Base-by-base conservation (phyloP, 2,329 filamentous ascomycete genomes). In the Rosellinia necatrix region DNA sequence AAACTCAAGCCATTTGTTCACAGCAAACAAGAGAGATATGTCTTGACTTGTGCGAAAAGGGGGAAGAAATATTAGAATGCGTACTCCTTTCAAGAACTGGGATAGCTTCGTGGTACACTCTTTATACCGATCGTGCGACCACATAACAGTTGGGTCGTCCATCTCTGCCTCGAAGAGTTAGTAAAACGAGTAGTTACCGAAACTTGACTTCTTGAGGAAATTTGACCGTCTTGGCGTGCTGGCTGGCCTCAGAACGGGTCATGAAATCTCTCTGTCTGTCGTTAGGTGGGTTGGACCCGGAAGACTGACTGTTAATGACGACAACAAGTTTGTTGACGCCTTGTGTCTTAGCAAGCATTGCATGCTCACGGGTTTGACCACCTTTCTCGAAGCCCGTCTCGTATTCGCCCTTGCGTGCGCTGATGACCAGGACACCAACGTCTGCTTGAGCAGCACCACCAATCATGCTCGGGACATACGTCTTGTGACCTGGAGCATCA, bases 391-490 rank as follows among this genome's bases (percentile, higher is more conserved):
- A 99, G 46, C 94, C 94, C 29, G 94, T 97, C 77, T 99, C 94
- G 75, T 97, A 99, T 77, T 99, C 94, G 71, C 94, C 94, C 81
- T 97, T 97, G 70, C 94, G 89, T 37, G 94, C 92, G 48, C 90
- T 96, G 70, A 97, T 97, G 71, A 99, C 94, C 42, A 99, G 82
- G 66, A 97, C 91, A 72, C 94, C 94, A 27, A 99, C 87, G 74
- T 96, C 92, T 44, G 92, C 92, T 76, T 96, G 92, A 10, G 91
- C 92, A 27, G 92, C 92, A 72, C 92, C 92, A 66, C 93, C 92
- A 70, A 99, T 96, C 94, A 99, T 99, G 81, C 89, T 94, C 43
- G 94, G 93, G 15, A 99, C 94, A 66, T 94, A 99, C 2, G 90
- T 97, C 81, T 97, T 97, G 82, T 99, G 93, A 15, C 93, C 94